Percentiles rank a stretch among this genome's conserved stretches.
Evolutionary conservation across 345 rosid genomes (phyloP).

Genomic region (Leavenworthia alabamica): DNA sequence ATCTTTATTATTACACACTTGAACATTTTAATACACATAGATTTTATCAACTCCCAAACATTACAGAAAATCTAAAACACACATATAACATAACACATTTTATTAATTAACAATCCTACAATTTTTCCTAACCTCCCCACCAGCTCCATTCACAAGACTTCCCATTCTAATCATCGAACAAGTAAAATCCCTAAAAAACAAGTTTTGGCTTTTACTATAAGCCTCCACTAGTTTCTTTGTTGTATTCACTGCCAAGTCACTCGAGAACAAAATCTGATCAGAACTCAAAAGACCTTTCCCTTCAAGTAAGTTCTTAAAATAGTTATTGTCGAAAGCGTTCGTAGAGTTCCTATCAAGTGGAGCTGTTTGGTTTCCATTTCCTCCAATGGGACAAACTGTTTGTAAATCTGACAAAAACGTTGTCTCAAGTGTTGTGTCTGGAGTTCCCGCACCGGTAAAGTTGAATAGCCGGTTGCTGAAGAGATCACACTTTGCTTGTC

Average conservation of each 20-base stretch:
- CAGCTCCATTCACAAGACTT: slow-evolving; percentile 45
- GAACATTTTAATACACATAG: slow-evolving; percentile 7
- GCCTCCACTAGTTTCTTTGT: slow-evolving; percentile 47
- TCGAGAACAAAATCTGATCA: slow-evolving; percentile 58
- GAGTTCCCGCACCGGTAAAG: slow-evolving; percentile 35
- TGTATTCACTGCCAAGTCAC: slow-evolving; percentile 38
- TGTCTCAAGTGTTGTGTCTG: slow-evolving; percentile 49
- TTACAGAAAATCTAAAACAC: not conserved
- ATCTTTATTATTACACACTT: slow-evolving; percentile 2
- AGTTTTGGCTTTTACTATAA: slow-evolving; percentile 32
- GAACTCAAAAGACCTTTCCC: slow-evolving; percentile 52
- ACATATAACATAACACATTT: too few species aligned
- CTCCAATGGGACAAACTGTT: slow-evolving; percentile 45
- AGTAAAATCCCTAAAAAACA: slow-evolving; percentile 46
- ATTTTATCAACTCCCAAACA: not conserved
- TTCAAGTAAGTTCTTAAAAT: slow-evolving; percentile 50
- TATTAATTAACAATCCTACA: slow-evolving; percentile 53
- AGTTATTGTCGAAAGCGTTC: slow-evolving; percentile 53
- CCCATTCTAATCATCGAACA: slow-evolving; percentile 72
- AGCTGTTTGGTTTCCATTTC: slow-evolving; percentile 38
- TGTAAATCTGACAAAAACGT: slow-evolving; percentile 36
- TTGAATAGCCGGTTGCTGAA: slow-evolving; percentile 54
- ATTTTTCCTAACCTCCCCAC: slow-evolving; percentile 54
- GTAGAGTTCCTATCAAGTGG: slow-evolving; percentile 49
- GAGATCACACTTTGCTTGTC: slow-evolving; percentile 49